Base-by-base conservation (phyloP, 2,329 filamentous ascomycete genomes). In the Ophiostoma piceae region DNA sequence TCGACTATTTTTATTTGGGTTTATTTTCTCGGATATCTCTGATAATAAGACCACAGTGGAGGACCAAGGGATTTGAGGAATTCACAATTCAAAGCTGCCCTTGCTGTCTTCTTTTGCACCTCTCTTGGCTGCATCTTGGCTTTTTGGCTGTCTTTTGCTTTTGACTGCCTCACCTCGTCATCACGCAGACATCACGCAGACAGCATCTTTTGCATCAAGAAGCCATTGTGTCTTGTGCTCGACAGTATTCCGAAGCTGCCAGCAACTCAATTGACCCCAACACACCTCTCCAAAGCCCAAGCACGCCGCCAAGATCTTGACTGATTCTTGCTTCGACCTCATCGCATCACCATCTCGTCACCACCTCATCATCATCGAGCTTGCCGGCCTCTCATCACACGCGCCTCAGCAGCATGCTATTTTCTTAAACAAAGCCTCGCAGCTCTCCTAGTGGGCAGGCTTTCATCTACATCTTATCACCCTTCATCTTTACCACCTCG, bases 381-480 rank as follows among this genome's bases (percentile, higher is more conserved):
- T 57, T 57, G 51, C 26, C 51, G 9, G 22, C 51, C 51, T 57
- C 51, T 32, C 8, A 54, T 39, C 35, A 54, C 64, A 26, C 29
- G 47, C 54, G n/a, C 16, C 26, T 47, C 32, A n/a, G 22, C 69
- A 70, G 69, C 54, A 70, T 70, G 69, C 69, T 70, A 62, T 39
- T 47, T 47, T 32, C 22, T 5, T 68, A 68, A 62, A 47, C 29
- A 65, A 35, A 65, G 64, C 35, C 60, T 37, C 60, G 60, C 67
- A 68, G 68, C 68, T 68, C 68, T 65, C 66, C 35, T 32, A 47
- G 43, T 60, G 67, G 60, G 69, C 60, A 41, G 64, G 37, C 62
- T 65, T 65, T 65, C 19, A 41, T 19, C 19, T 39, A n/a, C 35
- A 65, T n/a, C 32, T 66, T n/a, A n/a, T 19, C 43, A 47, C 14